phyloP scores from a whole-genome alignment of 306 rosid genomes.

The Argentina anserina region DNA sequence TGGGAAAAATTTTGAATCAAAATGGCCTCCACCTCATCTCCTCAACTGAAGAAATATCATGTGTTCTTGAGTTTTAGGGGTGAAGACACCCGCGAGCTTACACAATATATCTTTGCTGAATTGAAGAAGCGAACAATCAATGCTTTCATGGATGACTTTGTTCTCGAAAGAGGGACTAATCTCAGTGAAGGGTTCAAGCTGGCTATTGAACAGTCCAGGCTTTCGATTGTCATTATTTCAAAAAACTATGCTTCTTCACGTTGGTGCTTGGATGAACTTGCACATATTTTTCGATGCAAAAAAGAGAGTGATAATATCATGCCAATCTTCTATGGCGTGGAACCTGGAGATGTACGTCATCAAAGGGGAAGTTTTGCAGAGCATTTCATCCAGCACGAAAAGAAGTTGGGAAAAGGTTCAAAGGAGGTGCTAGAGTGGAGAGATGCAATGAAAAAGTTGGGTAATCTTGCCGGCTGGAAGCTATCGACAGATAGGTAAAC shows the following conservation, averaged over 20 bases:
- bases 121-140: background rate
- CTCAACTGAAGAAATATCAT: background rate
- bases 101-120: background rate
- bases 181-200: background rate
- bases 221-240: background rate
- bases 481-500: background rate
- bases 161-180: background rate
- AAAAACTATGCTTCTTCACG: background rate
- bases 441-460: background rate
- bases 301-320: background rate
- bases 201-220: background rate
- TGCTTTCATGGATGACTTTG: conserved; percentile 1
- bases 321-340: conserved; percentile 16
- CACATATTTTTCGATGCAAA: background rate
- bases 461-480: conserved; percentile 13
- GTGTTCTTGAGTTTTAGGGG: conserved; percentile 17
- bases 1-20: background rate
- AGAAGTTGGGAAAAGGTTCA: background rate
- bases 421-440: background rate
- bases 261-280: conserved; percentile 4
- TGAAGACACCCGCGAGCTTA: background rate
- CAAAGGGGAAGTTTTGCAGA: background rate
- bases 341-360: conserved; percentile 1
- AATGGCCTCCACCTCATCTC: background rate
- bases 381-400: background rate